Evolutionary conservation across 345 rosid genomes (phyloP).

Genomic region (Eucalyptus polybractea): DNA sequence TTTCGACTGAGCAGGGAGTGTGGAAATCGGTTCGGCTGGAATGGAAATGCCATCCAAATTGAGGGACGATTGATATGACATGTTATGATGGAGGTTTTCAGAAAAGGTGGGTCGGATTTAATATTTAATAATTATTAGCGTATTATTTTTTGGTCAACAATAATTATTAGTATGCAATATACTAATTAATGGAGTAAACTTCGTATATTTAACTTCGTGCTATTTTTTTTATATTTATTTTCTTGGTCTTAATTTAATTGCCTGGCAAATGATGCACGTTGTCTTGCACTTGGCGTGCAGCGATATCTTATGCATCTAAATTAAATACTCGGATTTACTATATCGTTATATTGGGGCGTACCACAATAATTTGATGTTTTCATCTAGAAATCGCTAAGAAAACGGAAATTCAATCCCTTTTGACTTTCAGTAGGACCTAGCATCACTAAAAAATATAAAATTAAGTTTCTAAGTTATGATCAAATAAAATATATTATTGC

Average conservation of each 20-base stretch:
- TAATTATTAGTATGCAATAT: background rate
- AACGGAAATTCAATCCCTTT: background rate
- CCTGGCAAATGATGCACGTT: background rate
- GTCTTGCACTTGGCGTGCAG: background rate
- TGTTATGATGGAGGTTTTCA: background rate
- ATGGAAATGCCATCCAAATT: background rate
- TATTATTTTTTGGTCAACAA: no score
- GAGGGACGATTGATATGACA: background rate
- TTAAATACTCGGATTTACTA: background rate
- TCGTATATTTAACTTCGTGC: background rate
- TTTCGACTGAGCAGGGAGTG: background rate
- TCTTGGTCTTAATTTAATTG: background rate
- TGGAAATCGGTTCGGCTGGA: background rate
- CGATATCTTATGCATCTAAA: background rate
- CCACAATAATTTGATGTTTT: rapidly evolving
- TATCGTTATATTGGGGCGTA: rapidly evolving
- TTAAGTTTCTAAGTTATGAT: background rate
- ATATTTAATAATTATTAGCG: background rate
- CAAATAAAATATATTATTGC: background rate
- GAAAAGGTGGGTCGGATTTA: background rate
- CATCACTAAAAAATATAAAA: background rate
- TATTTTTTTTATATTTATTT: background rate
- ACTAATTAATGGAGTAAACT: background rate
- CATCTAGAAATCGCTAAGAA: background rate
- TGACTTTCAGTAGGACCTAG: background rate